Percentiles rank a stretch among this genome's conserved stretches.
Evolutionary conservation across 2,329 filamentous ascomycete genomes (phyloP).

Genomic region (Rutstroemia sp.): DNA sequence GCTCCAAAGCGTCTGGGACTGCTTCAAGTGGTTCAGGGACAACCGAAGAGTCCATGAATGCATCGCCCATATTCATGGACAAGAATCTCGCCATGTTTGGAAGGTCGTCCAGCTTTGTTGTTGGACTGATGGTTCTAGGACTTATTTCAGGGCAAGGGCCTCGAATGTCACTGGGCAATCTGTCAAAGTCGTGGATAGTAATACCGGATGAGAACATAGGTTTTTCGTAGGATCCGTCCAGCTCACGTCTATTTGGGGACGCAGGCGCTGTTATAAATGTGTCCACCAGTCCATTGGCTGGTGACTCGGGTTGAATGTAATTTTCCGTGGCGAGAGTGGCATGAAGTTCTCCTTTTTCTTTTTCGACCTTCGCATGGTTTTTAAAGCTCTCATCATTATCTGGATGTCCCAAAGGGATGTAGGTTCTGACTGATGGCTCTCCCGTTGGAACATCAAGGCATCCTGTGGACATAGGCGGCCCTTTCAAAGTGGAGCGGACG

Average conservation of each 20-base stretch:
- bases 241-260: background rate
- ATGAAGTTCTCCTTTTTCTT: background rate
- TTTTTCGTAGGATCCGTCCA: constrained; percentile 4
- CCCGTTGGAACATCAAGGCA: background rate
- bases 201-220: background rate
- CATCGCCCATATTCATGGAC: constrained; percentile 2
- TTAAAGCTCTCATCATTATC: background rate
- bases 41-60: background rate
- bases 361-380: background rate
- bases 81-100: background rate
- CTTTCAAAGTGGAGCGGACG: background rate
- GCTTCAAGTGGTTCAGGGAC: background rate
- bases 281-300: background rate
- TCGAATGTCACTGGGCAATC: background rate
- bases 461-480: background rate
- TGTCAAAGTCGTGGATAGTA: constrained; percentile 3
- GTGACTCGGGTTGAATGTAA: background rate
- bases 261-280: constrained; percentile 2
- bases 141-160: constrained; percentile 6
- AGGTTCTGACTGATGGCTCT: background rate
- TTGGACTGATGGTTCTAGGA: constrained; percentile 1
- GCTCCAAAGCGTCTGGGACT: background rate
- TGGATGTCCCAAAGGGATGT: background rate
- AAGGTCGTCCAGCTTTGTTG: background rate
- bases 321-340: background rate